Evolutionary conservation across 331 rosid species (phyloP), one percentile per base, ranked within the genome.

Genomic region (Erythrophleum ivorense): DNA sequence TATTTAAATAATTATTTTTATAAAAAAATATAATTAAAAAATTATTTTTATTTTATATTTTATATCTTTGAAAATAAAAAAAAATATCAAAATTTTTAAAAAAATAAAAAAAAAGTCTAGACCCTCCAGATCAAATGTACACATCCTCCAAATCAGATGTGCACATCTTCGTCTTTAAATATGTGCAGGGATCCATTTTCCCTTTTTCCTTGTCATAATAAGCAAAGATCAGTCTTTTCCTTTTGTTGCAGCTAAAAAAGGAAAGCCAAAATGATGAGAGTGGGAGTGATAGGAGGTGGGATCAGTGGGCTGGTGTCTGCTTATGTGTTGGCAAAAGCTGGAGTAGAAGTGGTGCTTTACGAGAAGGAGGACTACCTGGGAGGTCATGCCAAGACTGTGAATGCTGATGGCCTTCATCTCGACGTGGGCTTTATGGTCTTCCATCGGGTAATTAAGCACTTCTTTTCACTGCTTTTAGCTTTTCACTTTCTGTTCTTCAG

Each of bases 391-490:
- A 86, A 71, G 52, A 92, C 97, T 24, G 97, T 91, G 3, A 80
- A 73, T 78, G 89, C 64, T 48, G 90, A 91, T 57, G 97, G 97
- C 4, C 52, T 90, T 62, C 87, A 89, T 88, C 78, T 94, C 64
- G 98, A 94, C 87, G 91, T 94, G 65, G 98, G 97, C 8, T 94
- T 94, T 86, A 91, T 94, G 98, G 98, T 94, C 84, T 92, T 94
- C 90, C 92, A 94, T 33, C 79, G 97, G 58, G 98, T 94, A 91
- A 71, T 71, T 9, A 12, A 41, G 14, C 33, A 0, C 45, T 13
- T 38, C 13, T 7, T 31, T 7, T 10, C 2, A 29, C 19, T 73
- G 36, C 13, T 48, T 48, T 48, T 21, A 45, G 24, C 29, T 29
- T 4, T 48, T 21, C 46, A 14, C 29, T 48, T 4, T 24, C 29